phyloP scores from a whole-genome alignment of 2,329 filamentous ascomycete genomes.

The Fusarium illudens region DNA sequence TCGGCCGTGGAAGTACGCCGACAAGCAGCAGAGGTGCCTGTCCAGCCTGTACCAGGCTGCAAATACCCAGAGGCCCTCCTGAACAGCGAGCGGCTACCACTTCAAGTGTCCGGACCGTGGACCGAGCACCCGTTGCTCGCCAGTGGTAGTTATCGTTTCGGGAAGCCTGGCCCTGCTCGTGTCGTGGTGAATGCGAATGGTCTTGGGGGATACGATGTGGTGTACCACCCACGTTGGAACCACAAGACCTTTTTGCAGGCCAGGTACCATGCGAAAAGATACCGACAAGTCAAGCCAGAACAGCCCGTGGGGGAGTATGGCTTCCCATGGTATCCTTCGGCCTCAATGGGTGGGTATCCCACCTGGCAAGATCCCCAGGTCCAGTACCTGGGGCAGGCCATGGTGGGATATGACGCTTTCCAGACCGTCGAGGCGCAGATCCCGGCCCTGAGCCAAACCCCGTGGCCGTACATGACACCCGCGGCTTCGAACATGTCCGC shows the following conservation, averaged over 20 bases:
- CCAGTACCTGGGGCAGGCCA: too few species aligned
- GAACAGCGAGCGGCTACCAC: rapidly evolving
- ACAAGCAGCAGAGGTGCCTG: neutral
- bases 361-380: neutral
- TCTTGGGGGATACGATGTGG: neutral
- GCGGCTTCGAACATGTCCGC: neutral
- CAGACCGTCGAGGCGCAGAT: neutral
- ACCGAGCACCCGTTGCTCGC: neutral
- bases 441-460: neutral
- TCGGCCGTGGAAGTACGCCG: neutral
- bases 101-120: neutral
- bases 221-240: neutral
- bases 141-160: neutral
- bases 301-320: neutral
- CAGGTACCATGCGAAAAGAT: neutral
- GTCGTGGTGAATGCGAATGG: neutral
- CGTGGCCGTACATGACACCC: neutral
- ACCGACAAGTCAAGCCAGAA: neutral
- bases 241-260: neutral
- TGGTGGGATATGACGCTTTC: neutral
- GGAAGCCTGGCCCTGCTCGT: neutral
- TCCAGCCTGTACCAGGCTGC: neutral
- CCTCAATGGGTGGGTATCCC: neutral
- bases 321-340: neutral
- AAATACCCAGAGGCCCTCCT: neutral